Conservation (phyloP, 495 filamentous ascomycete genomes). For the Pyrenula aspistea region DNA sequence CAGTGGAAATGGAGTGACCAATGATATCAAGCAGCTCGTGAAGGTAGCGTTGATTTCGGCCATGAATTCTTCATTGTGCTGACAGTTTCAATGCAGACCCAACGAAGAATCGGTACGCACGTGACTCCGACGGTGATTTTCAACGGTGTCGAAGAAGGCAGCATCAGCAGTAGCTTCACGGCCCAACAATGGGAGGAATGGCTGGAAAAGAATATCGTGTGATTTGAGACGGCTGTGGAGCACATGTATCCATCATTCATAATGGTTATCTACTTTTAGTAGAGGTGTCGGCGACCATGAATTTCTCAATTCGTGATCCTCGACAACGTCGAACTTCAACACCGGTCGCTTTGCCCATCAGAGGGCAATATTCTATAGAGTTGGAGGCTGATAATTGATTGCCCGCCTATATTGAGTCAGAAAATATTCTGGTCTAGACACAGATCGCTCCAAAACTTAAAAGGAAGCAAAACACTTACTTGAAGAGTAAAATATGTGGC, state of each 20-base stretch:
- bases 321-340: not conserved
- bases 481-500: constrained; percentile 95
- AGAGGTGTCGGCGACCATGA: not conserved
- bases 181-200: constrained; percentile 75
- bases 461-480: constrained; percentile 47
- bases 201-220: constrained; percentile 65
- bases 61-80: too few relatives aligned
- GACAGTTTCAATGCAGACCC: constrained; percentile 34
- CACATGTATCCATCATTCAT: not conserved
- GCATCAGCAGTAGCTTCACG: constrained; percentile 67
- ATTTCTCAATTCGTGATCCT: not conserved
- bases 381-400: constrained; percentile 73
- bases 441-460: not conserved
- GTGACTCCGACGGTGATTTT: constrained; percentile 84
- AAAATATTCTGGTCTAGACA: not conserved
- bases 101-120: constrained; percentile 67
- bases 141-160: constrained; percentile 68
- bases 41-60: too few relatives aligned
- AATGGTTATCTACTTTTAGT: not conserved
- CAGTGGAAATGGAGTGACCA: constrained; percentile 60
- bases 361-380: constrained; percentile 16
- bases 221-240: constrained; percentile 7
- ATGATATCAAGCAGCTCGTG: constrained; percentile 74
- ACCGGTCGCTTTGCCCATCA: not conserved
- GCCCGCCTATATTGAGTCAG: constrained; percentile 48